A percentile compares a stretch with the other conserved stretches of the same genome.
phyloP scores from a whole-genome alignment of 129 eudicot genomes.

The Oenanthe sinensis region DNA sequence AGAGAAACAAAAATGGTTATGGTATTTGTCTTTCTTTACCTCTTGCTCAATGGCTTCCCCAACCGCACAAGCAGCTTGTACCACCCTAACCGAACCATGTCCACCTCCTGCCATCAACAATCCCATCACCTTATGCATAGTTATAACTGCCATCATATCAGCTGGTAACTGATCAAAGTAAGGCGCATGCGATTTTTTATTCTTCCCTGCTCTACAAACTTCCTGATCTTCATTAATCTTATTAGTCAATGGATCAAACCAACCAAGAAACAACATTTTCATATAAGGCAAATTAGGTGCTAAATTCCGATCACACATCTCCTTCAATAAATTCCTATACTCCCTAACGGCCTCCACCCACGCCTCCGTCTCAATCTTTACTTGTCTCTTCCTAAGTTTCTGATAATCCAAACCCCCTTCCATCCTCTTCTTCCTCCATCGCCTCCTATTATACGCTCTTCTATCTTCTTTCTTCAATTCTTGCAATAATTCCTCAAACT shows the following conservation, averaged over 20 bases:
- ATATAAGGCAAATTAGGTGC: slow-evolving; percentile 91
- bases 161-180: slow-evolving; percentile 70
- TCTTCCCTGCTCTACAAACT: slow-evolving; percentile 39
- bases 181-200: slow-evolving; percentile 39
- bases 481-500: slow-evolving; percentile 45
- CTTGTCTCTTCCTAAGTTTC: slow-evolving; percentile 54
- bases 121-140: slow-evolving; percentile 92
- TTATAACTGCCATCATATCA: slow-evolving; percentile 83
- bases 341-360: slow-evolving; percentile 80
- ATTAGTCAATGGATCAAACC: slow-evolving; percentile 76
- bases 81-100: slow-evolving; percentile 64
- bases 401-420: slow-evolving; percentile 38
- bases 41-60: slow-evolving; percentile 96
- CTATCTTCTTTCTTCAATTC: slow-evolving; percentile 56
- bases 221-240: slow-evolving; percentile 63
- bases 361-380: slow-evolving; percentile 74
- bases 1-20: background rate
- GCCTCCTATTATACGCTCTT: slow-evolving; percentile 14
- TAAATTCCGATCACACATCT: slow-evolving; percentile 76
- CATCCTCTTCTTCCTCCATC: slow-evolving; percentile 24
- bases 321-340: slow-evolving; percentile 62
- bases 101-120: slow-evolving; percentile 74
- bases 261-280: slow-evolving; percentile 86
- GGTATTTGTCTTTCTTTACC: slow-evolving; percentile 28
- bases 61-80: slow-evolving; percentile 59